phyloP scores from a whole-genome alignment of 331 rosid genomes.

The Pyracantha coccinea region DNA sequence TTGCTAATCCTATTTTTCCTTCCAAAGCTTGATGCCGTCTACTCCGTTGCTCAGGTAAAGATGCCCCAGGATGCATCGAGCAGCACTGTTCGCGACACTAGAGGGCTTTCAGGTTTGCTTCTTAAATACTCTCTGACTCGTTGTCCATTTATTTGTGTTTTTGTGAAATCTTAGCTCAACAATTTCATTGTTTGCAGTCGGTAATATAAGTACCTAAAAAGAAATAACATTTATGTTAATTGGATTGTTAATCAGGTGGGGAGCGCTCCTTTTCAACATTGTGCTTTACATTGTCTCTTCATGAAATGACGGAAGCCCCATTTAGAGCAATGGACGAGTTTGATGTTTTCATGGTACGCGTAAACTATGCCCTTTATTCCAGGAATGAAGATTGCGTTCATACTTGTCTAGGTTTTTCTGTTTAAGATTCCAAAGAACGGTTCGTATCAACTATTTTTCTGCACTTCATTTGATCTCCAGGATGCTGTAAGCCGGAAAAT shows the following conservation, averaged over 20 bases:
- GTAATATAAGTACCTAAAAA: background rate
- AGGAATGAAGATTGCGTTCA: background rate
- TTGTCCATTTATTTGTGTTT: background rate
- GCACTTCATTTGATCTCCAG: conserved; percentile 31
- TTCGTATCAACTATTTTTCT: conserved; percentile 2
- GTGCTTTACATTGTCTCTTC: conserved; percentile 90
- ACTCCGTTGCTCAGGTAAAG: conserved; percentile 47
- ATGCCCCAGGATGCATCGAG: conserved; percentile 96
- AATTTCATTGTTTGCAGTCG: background rate
- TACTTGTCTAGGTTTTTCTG: background rate
- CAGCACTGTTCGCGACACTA: conserved; percentile 64
- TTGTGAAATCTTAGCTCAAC: background rate
- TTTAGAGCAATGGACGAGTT: conserved; percentile 98
- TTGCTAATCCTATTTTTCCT: background rate
- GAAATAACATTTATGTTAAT: background rate
- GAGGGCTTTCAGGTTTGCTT: conserved; percentile 84
- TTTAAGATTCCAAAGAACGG: background rate
- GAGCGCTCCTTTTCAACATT: conserved; percentile 94
- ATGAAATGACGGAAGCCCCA: conserved; percentile 92
- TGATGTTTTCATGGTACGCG: conserved; percentile 89
- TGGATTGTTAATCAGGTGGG: conserved; percentile 50
- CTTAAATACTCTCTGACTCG: background rate
- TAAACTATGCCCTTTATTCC: background rate
- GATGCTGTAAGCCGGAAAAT: conserved; percentile 94
- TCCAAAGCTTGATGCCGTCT: background rate